phyloP scores from a whole-genome alignment of 331 rosid species.

The Erythrophleum ivorense region DNA sequence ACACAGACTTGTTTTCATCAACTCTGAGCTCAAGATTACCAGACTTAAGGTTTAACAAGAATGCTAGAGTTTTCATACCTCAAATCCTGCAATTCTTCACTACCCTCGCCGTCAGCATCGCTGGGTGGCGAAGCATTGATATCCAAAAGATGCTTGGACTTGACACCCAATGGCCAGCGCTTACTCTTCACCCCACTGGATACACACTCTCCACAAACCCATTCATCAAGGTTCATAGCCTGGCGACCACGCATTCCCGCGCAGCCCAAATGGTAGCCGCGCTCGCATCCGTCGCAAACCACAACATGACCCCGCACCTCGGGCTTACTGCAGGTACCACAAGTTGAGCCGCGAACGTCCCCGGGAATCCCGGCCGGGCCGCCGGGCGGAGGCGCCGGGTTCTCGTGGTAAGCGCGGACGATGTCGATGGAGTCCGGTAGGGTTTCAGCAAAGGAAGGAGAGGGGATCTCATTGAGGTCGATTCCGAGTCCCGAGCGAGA shows the following conservation, averaged over 20 bases:
- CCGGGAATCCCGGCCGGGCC: slow-evolving; percentile 68
- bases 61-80: slow-evolving; percentile 61
- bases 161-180: slow-evolving; percentile 93
- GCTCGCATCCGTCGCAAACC: slow-evolving; percentile 97
- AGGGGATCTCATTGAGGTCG: slow-evolving; percentile 99
- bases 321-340: slow-evolving; percentile 62
- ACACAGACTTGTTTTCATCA: background rate
- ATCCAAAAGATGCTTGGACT: slow-evolving; percentile 86
- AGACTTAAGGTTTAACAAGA: background rate
- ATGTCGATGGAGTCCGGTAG: slow-evolving; percentile 79
- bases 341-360: slow-evolving; percentile 42
- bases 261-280: slow-evolving; percentile 79
- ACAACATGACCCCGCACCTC: slow-evolving; percentile 61
- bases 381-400: slow-evolving; percentile 81
- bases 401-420: slow-evolving; percentile 78
- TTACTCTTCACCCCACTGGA: slow-evolving; percentile 75
- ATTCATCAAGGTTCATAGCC: slow-evolving; percentile 62
- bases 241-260: slow-evolving; percentile 75
- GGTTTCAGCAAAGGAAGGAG: slow-evolving; percentile 74
- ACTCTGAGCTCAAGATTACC: background rate
- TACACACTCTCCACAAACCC: slow-evolving; percentile 89
- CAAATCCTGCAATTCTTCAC: slow-evolving; percentile 54
- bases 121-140: slow-evolving; percentile 98
- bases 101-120: slow-evolving; percentile 55
- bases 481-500: slow-evolving; percentile 69